These are phyloP conservation scores for Theobroma cacao DNA, from an alignment of 345 rosid species.

Conservation along the genomic window DNA sequence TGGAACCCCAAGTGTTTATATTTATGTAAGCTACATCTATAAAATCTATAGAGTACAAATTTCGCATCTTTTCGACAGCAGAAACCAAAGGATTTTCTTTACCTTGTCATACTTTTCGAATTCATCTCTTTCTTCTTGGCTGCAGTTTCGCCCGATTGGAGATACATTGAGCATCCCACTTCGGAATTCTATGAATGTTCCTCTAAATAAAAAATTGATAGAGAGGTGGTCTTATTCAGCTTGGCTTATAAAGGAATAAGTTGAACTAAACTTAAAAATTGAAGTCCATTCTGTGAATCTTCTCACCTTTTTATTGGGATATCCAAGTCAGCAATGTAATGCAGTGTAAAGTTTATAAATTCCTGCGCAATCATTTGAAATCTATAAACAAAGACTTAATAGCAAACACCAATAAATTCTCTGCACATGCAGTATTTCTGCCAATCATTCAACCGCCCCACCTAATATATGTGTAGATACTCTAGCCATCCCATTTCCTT, in stretches of 20 bases:
- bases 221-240: slow-evolving; percentile 5
- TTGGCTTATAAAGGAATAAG: background rate
- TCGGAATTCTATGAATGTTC: slow-evolving; percentile 95
- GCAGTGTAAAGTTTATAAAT: slow-evolving; percentile 75
- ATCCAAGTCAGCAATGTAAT: slow-evolving; percentile 94
- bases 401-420: background rate
- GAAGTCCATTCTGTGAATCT: background rate
- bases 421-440: background rate
- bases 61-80: slow-evolving; percentile 1
- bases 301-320: slow-evolving; percentile 91
- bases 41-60: slow-evolving; percentile 9
- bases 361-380: slow-evolving; percentile 56
- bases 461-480: background rate
- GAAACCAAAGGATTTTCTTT: slow-evolving; percentile 8
- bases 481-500: background rate
- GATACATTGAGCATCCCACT: slow-evolving; percentile 97
- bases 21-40: background rate
- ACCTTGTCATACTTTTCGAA: slow-evolving; percentile 97
- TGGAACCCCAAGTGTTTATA: slow-evolving; percentile 35
- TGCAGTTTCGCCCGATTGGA: slow-evolving; percentile 97
- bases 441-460: background rate
- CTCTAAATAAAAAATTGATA: slow-evolving; percentile 43
- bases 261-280: background rate
- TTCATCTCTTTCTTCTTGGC: slow-evolving; percentile 99
- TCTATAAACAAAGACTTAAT: slow-evolving; percentile 10